Evolutionary conservation across 148 eudicot genomes (phyloP).

Genomic region (Pouteria glomerata): DNA sequence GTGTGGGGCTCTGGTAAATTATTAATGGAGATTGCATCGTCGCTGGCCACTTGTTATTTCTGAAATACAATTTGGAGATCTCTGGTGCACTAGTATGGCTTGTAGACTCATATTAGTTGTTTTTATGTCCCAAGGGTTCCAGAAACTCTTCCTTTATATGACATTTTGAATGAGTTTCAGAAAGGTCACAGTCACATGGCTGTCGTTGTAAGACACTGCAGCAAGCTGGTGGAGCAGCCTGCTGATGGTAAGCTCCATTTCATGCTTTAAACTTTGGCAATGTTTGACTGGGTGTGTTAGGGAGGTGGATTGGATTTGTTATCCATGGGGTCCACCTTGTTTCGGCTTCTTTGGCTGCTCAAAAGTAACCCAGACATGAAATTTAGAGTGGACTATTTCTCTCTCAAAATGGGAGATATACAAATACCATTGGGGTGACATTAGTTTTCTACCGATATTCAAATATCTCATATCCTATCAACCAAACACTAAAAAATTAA

Average conservation of each 20-base stretch:
- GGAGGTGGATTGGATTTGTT: no score
- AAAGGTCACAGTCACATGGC: conserved; percentile 99
- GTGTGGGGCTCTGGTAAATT: not conserved
- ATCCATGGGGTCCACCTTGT: no score
- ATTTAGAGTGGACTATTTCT: no score
- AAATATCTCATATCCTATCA: no score
- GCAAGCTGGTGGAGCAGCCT: conserved; percentile 27
- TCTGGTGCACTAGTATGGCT: not conserved
- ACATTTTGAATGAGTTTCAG: conserved; percentile 92
- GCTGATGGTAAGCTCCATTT: conserved; percentile 29
- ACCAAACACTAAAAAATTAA: no score
- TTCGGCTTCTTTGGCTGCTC: no score
- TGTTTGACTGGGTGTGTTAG: no score
- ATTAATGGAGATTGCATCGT: no score
- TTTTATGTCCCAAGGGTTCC: conserved; percentile 51
- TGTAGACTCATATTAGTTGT: not conserved
- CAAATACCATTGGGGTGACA: no score
- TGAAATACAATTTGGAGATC: not conserved
- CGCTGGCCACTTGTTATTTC: not conserved
- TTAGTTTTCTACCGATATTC: no score
- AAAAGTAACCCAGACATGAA: no score
- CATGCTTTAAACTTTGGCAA: not conserved
- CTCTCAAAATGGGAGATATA: no score
- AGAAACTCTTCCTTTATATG: conserved; percentile 81
- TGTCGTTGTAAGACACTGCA: conserved; percentile 62